Evolutionary conservation across 108 stramenopile genomes (phyloP).

Genomic region (Epithemia pelagica): DNA sequence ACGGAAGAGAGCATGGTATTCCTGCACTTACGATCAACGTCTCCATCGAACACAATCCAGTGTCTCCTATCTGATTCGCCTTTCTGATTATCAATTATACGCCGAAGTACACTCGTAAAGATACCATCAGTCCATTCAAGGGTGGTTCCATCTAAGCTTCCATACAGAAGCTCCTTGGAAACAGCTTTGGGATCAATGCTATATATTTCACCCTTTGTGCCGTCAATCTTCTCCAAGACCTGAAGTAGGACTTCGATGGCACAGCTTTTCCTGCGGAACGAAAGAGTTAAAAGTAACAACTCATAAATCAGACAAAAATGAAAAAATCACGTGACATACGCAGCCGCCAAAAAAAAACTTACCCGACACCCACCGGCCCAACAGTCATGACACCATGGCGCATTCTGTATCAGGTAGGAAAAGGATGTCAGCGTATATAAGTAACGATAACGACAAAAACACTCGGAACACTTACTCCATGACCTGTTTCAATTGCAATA

Average conservation of each 20-base stretch:
- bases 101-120: conserved; percentile 81
- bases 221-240: conserved; percentile 80
- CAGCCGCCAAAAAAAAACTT: too few species aligned
- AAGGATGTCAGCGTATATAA: background rate
- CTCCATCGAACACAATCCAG: conserved; percentile 97
- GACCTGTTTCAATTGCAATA: conserved; percentile 92
- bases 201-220: conserved; percentile 84
- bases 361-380: conserved; percentile 81
- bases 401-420: conserved; percentile 25
- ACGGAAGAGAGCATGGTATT: background rate
- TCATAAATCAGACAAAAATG: background rate
- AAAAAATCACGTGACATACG: background rate
- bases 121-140: conserved; percentile 99
- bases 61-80: conserved; percentile 86
- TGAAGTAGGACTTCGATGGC: conserved; percentile 73
- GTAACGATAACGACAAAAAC: background rate
- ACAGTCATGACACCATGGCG: conserved; percentile 97
- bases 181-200: conserved; percentile 97
- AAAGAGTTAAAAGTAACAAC: conserved; percentile 24
- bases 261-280: conserved; percentile 73
- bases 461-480: conserved; percentile 36
- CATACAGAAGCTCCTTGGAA: conserved; percentile 88
- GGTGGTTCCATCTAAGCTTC: conserved; percentile 92
- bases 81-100: conserved; percentile 87
- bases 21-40: conserved; percentile 90